Base-by-base conservation (phyloP, 805 yeast species). In the Candida manassasensis region DNA sequence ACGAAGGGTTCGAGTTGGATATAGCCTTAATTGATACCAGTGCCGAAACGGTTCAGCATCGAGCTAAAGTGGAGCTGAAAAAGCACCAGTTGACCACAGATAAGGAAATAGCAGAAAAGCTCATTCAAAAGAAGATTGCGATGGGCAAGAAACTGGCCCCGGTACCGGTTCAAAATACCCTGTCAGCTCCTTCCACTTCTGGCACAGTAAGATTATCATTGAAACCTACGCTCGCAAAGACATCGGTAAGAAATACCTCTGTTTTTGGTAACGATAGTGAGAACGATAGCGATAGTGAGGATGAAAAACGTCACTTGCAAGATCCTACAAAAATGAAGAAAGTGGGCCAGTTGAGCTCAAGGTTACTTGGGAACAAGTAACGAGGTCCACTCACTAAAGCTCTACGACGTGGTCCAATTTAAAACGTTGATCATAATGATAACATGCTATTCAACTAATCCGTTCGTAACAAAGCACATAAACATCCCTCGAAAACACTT, bases 391-490 rank as follows among this genome's bases (percentile, higher is more conserved):
- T n/a, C n/a, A n/a, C n/a, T n/a, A n/a, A n/a, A n/a, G n/a, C n/a
- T n/a, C n/a, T n/a, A n/a, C n/a, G n/a, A n/a, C n/a, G n/a, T n/a
- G n/a, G n/a, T n/a, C n/a, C n/a, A n/a, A n/a, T n/a, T n/a, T n/a
- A n/a, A n/a, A n/a, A n/a, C n/a, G n/a, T n/a, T n/a, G n/a, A n/a
- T n/a, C n/a, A n/a, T n/a, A n/a, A n/a, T n/a, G n/a, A n/a, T n/a
- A n/a, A n/a, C n/a, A n/a, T n/a, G n/a, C n/a, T n/a, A n/a, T n/a
- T 14, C 12, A 24, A 7, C 27, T 24, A 24, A 53, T 42, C 37
- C 67, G 44, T 42, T 77, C 81, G 48, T 84, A 84, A 54, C 84
- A 82, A 47, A 84, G 56, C 14, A 84, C 79, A 52, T 83, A 84
- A 1, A 77, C 88, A 40, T 79, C 82, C 34, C 71, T 66, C 27